phyloP scores from a whole-genome alignment of 179 eudicot genomes.

The Carnegiea gigantea region DNA sequence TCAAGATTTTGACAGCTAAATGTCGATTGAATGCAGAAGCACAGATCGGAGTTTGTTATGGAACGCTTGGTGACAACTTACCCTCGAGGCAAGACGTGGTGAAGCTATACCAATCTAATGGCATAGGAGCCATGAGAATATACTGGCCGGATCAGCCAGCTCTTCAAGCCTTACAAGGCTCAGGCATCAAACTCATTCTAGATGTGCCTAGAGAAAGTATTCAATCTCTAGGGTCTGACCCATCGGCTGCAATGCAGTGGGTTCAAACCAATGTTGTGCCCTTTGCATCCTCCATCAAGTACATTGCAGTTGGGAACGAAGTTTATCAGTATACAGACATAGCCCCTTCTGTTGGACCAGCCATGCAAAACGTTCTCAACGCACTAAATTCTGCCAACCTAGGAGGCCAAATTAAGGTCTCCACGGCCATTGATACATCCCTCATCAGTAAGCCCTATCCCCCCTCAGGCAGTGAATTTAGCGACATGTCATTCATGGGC shows the following conservation, averaged over 20 bases:
- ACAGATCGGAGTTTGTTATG: slow-evolving; percentile 51
- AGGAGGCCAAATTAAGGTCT: slow-evolving; percentile 43
- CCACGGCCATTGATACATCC: slow-evolving; percentile 24
- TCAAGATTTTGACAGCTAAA: too few relatives aligned
- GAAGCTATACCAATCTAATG: slow-evolving; percentile 40
- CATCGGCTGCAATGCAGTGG: slow-evolving; percentile 42
- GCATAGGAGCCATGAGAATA: slow-evolving; percentile 42
- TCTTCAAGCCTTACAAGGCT: slow-evolving; percentile 50
- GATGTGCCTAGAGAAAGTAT: slow-evolving; percentile 37
- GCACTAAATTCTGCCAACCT: slow-evolving; percentile 35
- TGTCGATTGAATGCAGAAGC: slow-evolving; percentile 34
- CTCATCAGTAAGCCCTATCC: slow-evolving; percentile 28
- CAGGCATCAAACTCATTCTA: slow-evolving; percentile 43
- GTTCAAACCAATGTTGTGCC: slow-evolving; percentile 38
- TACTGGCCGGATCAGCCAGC: slow-evolving; percentile 36
- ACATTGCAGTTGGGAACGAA: slow-evolving; percentile 70
- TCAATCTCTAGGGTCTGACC: slow-evolving; percentile 27
- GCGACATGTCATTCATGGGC: slow-evolving; percentile 13
- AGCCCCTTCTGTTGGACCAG: slow-evolving; percentile 44
- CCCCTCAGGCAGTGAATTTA: slow-evolving; percentile 28
- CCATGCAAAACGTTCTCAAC: slow-evolving; percentile 48
- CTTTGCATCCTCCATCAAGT: slow-evolving; percentile 40
- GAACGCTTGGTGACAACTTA: slow-evolving; percentile 39
- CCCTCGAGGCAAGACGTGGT: slow-evolving; percentile 43
- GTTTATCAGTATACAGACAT: slow-evolving; percentile 28